A percentile compares a stretch with the other conserved stretches of the same genome.
These are phyloP conservation scores for Myxozyma geophila DNA, from an alignment of 805 yeast species.

Conservation along the genomic window DNA sequence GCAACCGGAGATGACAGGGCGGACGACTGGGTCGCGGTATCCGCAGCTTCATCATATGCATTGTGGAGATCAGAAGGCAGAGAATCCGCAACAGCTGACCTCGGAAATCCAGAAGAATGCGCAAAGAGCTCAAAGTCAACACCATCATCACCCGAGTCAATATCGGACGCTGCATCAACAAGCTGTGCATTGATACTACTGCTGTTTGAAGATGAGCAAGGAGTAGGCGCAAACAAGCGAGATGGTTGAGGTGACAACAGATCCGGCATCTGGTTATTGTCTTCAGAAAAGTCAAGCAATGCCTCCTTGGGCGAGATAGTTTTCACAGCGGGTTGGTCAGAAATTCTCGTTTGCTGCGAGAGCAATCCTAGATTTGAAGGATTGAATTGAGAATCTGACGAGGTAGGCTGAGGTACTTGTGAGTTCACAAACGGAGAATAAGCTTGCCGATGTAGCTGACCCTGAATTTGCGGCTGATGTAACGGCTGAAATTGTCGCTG, in stretches of 20 bases:
- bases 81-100: background rate
- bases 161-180: constrained; percentile 16
- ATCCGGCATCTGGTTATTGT: constrained; percentile 1
- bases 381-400: background rate
- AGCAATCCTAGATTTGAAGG: background rate
- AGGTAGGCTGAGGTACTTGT: background rate
- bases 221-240: constrained; percentile 27
- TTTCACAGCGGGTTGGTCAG: constrained; percentile 14
- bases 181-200: constrained; percentile 9
- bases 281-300: constrained; percentile 26
- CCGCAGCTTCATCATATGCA: constrained; percentile 1
- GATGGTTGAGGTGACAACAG: constrained; percentile 5
- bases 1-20: constrained; percentile 22
- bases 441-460: background rate
- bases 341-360: constrained; percentile 7
- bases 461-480: constrained; percentile 1
- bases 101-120: constrained; percentile 13
- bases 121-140: constrained; percentile 20
- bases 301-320: constrained; percentile 37
- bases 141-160: constrained; percentile 19
- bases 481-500: background rate
- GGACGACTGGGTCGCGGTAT: constrained; percentile 21
- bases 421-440: background rate
- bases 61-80: background rate
- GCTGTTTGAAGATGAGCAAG: constrained; percentile 25